Evolutionary conservation across 345 rosid genomes (phyloP).

Genomic region (Eucalyptus curtisii): DNA sequence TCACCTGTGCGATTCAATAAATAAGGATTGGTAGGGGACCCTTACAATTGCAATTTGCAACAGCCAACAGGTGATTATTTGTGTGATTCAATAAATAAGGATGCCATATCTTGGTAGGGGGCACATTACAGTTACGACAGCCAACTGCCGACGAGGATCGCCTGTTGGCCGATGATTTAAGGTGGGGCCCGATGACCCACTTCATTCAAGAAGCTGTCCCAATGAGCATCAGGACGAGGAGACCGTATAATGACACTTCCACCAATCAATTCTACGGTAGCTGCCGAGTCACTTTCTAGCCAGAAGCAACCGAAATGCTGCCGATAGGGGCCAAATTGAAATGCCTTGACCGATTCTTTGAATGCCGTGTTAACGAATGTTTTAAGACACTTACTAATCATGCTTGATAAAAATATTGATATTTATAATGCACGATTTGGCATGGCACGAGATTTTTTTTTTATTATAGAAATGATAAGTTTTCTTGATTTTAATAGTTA

Average conservation of each 20-base stretch:
- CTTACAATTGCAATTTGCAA: fast-evolving
- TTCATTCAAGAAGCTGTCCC: background rate
- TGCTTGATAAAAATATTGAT: background rate
- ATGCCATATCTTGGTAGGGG: background rate
- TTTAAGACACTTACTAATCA: background rate
- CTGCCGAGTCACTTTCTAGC: background rate
- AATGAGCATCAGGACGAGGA: background rate
- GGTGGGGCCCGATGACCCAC: background rate
- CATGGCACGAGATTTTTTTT: background rate
- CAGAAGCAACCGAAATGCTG: background rate
- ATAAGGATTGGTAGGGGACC: background rate
- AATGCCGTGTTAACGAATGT: background rate
- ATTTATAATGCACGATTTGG: background rate
- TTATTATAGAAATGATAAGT: background rate
- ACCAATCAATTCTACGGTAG: background rate
- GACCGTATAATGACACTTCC: background rate
- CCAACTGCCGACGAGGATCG: background rate
- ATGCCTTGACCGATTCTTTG: background rate
- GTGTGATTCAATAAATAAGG: background rate
- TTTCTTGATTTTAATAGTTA: background rate
- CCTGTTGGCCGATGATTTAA: background rate
- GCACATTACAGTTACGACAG: background rate
- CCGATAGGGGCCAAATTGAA: background rate
- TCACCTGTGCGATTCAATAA: too few relatives aligned
- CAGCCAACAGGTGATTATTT: background rate